These are phyloP conservation scores for Leccinum imitatum DNA, from an alignment of 768 basidiomycete genomes.

Conservation along the genomic window DNA sequence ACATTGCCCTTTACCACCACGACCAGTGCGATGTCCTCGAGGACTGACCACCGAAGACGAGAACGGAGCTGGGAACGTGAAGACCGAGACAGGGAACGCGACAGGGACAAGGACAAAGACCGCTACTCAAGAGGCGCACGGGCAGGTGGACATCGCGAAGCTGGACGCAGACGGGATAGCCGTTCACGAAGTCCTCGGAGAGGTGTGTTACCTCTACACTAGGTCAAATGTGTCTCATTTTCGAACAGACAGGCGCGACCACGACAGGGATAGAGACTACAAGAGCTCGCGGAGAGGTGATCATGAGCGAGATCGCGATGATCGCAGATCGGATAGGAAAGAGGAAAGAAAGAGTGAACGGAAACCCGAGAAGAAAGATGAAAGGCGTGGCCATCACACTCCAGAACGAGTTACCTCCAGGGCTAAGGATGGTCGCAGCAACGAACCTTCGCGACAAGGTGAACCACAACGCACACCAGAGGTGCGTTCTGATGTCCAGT, in stretches of 20 bases:
- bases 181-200: slow-evolving; percentile 40
- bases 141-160: slow-evolving; percentile 33
- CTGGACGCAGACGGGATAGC: slow-evolving; percentile 37
- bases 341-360: slow-evolving; percentile 34
- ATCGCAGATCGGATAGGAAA: slow-evolving; percentile 32
- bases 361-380: slow-evolving; percentile 35
- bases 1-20: slow-evolving; percentile 37
- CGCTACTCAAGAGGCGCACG: slow-evolving; percentile 41
- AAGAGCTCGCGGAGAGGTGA: slow-evolving; percentile 33
- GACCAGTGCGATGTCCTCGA: slow-evolving; percentile 55
- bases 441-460: slow-evolving; percentile 21
- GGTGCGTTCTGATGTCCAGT: slow-evolving; percentile 16
- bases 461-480: slow-evolving; percentile 25
- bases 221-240: not conserved
- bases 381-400: slow-evolving; percentile 40
- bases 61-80: slow-evolving; percentile 65
- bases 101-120: slow-evolving; percentile 41
- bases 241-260: slow-evolving; percentile 35
- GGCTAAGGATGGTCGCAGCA: slow-evolving; percentile 30
- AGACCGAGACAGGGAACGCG: slow-evolving; percentile 27
- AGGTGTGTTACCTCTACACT: slow-evolving; percentile 20
- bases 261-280: slow-evolving; percentile 40
- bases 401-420: slow-evolving; percentile 36
- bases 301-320: slow-evolving; percentile 31
- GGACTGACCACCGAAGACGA: slow-evolving; percentile 51